These are phyloP conservation scores for Globisporangium mamillatum DNA, from an alignment of 352 stramenopile species.

Conservation along the genomic window DNA sequence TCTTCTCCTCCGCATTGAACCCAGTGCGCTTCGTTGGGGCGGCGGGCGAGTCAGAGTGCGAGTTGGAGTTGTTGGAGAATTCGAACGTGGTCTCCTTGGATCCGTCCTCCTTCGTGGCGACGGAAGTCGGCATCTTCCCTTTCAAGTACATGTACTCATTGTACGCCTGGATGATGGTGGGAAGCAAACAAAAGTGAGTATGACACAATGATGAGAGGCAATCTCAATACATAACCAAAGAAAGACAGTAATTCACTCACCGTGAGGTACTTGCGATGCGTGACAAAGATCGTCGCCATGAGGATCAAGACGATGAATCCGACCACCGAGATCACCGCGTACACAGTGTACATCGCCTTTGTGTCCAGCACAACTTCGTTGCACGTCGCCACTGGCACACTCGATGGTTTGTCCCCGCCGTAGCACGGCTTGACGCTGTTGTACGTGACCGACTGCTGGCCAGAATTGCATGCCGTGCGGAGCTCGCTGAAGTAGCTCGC, in stretches of 20 bases:
- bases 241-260: conserved; percentile 17
- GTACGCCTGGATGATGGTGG: conserved; percentile 33
- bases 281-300: conserved; percentile 60
- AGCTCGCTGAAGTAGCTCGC: conserved; percentile 61
- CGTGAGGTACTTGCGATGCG: conserved; percentile 77
- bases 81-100: conserved; percentile 77
- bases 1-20: conserved; percentile 21
- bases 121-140: conserved; percentile 61
- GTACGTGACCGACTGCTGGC: conserved; percentile 63
- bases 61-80: conserved; percentile 58
- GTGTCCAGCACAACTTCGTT: conserved; percentile 71
- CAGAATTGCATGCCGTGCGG: conserved; percentile 53
- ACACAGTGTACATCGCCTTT: conserved; percentile 69
- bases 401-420: conserved; percentile 38
- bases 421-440: conserved; percentile 56
- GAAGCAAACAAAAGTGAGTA: background rate
- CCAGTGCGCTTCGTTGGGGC: conserved; percentile 3
- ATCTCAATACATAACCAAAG: background rate
- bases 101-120: conserved; percentile 49
- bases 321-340: conserved; percentile 59
- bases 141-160: conserved; percentile 85
- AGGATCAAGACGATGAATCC: conserved; percentile 65
- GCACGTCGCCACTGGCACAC: conserved; percentile 56
- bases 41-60: conserved; percentile 21
- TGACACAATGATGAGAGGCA: background rate